Evolutionary conservation across 352 stramenopile genomes (phyloP), one percentile per base, ranked within the genome.

Genomic region (Globisporangium alternatum): DNA sequence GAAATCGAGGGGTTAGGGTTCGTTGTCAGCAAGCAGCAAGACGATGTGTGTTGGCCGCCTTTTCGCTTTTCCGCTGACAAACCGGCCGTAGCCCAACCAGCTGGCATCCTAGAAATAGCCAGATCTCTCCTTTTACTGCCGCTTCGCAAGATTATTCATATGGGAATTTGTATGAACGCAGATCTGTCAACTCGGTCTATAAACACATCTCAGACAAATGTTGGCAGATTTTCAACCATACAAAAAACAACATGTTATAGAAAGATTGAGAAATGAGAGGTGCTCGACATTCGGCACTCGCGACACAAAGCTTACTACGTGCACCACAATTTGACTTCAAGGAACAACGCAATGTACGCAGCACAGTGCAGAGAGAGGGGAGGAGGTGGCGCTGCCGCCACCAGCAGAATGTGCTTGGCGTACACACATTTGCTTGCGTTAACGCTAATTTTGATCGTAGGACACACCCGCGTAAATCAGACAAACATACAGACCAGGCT

Each of bases 21-120:
- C 6, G 9, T 25, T 10, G 2, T 25, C 17, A 53, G 3, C 21
- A 31, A 53, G n/a, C n/a, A n/a, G 10, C 21, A 19, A 51, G 7
- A 17, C 22, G 49, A 56, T 56, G 49, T 56, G 49, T 56, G 49
- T 56, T n/a, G n/a, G n/a, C n/a, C n/a, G n/a, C n/a, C n/a, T n/a
- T n/a, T n/a, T n/a, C n/a, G n/a, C n/a, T n/a, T n/a, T n/a, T n/a
- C n/a, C n/a, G n/a, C n/a, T n/a, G n/a, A n/a, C n/a, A n/a, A n/a
- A n/a, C n/a, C n/a, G n/a, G n/a, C n/a, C n/a, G n/a, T n/a, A 21
- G 22, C 15, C 21, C 19, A 52, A 31, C 48, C 48, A 39, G 49
- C 49, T 56, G 48, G 48, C 25, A 55, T 53, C 22, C 22, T 53
- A 53, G 47, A n/a, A 53, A 54, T 12, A 33, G 30, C 25, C 21